A percentile compares a stretch with the other conserved stretches of the same genome.
phyloP scores from a whole-genome alignment of 2,329 filamentous ascomycete genomes.

The Dactylellina drechsleri region DNA sequence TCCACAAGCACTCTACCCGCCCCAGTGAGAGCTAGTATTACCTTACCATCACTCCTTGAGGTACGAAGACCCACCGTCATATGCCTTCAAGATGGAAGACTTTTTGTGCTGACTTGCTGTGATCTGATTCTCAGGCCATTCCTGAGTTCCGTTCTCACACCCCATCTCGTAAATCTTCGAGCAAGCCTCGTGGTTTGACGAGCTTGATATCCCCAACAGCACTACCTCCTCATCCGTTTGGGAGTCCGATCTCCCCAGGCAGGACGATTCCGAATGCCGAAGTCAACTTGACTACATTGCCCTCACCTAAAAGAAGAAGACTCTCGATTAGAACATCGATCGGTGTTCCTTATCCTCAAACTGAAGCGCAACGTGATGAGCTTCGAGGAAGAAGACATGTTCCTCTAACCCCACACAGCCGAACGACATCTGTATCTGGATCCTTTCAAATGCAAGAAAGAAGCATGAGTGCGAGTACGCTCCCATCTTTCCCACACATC shows the following conservation, averaged over 20 bases:
- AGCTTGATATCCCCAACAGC: slow-evolving; percentile 51
- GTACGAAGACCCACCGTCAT: slow-evolving; percentile 39
- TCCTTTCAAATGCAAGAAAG: slow-evolving; percentile 45
- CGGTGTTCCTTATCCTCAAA: slow-evolving; percentile 51
- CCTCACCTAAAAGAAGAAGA: slow-evolving; percentile 48
- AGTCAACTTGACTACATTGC: slow-evolving; percentile 44
- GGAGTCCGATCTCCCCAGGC: slow-evolving; percentile 46
- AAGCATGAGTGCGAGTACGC: slow-evolving; percentile 45
- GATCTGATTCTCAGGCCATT: slow-evolving; percentile 54
- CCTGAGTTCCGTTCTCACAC: slow-evolving; percentile 57
- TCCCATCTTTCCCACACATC: slow-evolving; percentile 51
- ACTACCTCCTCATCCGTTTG: slow-evolving; percentile 53
- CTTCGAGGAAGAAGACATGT: slow-evolving; percentile 48
- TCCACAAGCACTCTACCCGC: slow-evolving; percentile 32
- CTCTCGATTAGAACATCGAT: slow-evolving; percentile 49
- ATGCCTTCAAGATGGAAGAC: slow-evolving; percentile 8
- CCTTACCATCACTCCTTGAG: slow-evolving; percentile 56
- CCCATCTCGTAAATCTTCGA: slow-evolving; percentile 53
- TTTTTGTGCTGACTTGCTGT: slow-evolving; percentile 31
- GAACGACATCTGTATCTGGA: slow-evolving; percentile 42
- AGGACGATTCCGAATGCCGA: slow-evolving; percentile 52
- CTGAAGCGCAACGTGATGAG: slow-evolving; percentile 51
- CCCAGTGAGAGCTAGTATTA: slow-evolving; percentile 35
- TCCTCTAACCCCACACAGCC: slow-evolving; percentile 49
- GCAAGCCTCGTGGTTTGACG: slow-evolving; percentile 52